phyloP scores from a whole-genome alignment of 352 stramenopile genomes.

The Peronospora destructor region DNA sequence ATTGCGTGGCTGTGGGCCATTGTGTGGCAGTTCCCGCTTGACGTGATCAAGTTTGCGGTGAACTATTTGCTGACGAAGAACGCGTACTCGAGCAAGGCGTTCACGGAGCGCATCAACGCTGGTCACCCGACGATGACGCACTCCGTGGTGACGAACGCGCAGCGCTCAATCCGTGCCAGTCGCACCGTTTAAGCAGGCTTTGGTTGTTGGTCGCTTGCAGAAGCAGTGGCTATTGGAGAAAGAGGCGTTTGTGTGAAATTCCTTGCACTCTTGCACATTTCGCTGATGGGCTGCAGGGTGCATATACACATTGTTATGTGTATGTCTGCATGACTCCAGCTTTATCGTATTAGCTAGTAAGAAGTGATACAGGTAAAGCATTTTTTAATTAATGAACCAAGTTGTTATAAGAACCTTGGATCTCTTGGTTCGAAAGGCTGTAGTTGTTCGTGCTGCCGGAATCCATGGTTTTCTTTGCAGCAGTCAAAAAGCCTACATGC shows the following conservation, averaged over 20 bases:
- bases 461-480: no score
- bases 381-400: no score
- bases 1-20: slow-evolving; percentile 65
- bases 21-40: slow-evolving; percentile 66
- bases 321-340: no score
- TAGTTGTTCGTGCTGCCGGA: no score
- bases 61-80: slow-evolving; percentile 62
- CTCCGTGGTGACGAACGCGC: slow-evolving; percentile 49
- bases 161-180: slow-evolving; percentile 60
- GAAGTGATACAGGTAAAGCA: no score
- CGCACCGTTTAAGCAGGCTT: slow-evolving; percentile 43
- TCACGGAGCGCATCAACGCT: slow-evolving; percentile 69
- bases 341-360: no score
- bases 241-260: slow-evolving; percentile 16
- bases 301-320: no score
- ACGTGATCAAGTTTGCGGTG: slow-evolving; percentile 65
- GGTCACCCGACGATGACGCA: slow-evolving; percentile 61
- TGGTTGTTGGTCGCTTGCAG: slow-evolving; percentile 2
- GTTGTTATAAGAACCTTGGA: no score
- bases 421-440: no score
- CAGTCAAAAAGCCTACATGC: slow-evolving; percentile 32
- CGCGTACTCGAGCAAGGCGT: slow-evolving; percentile 55
- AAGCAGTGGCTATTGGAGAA: slow-evolving; percentile 6
- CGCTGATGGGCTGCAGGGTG: not conserved
- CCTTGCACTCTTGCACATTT: not conserved